Base-by-base conservation (phyloP, 2,329 filamentous ascomycete species). In the Pseudogymnoascus sp. region DNA sequence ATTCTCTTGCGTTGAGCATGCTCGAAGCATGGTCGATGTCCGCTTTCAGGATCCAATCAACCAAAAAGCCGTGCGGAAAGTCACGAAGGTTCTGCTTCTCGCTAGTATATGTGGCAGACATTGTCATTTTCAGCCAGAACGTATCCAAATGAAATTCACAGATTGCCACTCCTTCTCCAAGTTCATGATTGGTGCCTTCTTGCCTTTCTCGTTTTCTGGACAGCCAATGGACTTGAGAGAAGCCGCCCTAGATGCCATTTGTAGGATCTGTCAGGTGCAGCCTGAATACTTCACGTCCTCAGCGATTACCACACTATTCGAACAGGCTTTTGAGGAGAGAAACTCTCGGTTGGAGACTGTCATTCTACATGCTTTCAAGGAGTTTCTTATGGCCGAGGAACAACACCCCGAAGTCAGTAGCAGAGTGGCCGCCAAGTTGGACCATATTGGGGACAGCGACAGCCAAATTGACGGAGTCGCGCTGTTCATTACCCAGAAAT, bases 41-140 rank as follows among this genome's bases (percentile, higher is more conserved):
- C 33, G 9, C 1, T 50, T 63, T 24, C 60, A 72, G 24, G 68
- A 70, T 29, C 74, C 73, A 44, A 73, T 74, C 62, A 78, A 60
- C 76, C 33, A 65, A 82, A 5, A 81, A n/a, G 70, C 74, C n/a
- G 71, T 84, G 59, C 77, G 80, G 60, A 63, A 84, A 86, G 50
- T 90, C 91, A 66, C 2, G 7, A 50, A 17, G 41, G 13, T 50
- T n/a, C 84, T 92, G n/a, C 81, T 87, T 41, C 89, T 97, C 64
- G 83, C 91, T 6, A 92, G 92, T 4, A 88, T 87, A 72, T 86
- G 93, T 60, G 90, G 88, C n/a, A 92, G 92, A 69, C 87, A 92
- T 66, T 95, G 91, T 72, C 84, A 94, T 64, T 81, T 97, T 59
- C 90, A 96, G 68, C 79, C 81, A 15, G 76, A 80, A 2, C 74